Conservation (phyloP, 2,329 filamentous ascomycete genomes). For the Aspergillus tamarii region DNA sequence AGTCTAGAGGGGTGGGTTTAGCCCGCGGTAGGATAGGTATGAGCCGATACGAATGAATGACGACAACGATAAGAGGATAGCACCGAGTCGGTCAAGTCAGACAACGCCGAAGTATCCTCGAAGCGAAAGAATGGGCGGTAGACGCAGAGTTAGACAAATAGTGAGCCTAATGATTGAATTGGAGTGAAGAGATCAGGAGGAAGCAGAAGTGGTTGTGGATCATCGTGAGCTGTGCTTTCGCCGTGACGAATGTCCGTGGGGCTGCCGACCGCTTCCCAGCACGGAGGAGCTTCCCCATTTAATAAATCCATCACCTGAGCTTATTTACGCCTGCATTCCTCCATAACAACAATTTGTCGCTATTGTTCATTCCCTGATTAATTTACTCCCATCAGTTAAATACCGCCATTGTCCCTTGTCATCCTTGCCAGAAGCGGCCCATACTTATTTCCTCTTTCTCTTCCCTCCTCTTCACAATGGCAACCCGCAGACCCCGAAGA, state of each 20-base stretch:
- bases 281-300: conserved; percentile 13
- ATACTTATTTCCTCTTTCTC: conserved; percentile 2
- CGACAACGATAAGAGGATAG: conserved; percentile 4
- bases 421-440: not conserved
- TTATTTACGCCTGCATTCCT: conserved; percentile 3
- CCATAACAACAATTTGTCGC: conserved; percentile 9
- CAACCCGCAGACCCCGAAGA: conserved; percentile 36
- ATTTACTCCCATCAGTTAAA: not conserved
- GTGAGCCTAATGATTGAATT: not conserved
- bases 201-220: not conserved
- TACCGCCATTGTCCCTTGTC: not conserved
- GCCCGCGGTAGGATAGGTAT: not conserved
- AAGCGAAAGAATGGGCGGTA: not conserved
- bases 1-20: conserved; percentile 1
- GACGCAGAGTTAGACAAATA: not conserved
- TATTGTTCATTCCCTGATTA: conserved; percentile 1
- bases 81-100: not conserved
- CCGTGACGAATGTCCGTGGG: conserved; percentile 4
- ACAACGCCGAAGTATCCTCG: not conserved
- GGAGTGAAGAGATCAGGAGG: not conserved
- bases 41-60: conserved; percentile 11
- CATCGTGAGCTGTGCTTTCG: not conserved
- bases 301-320: conserved; percentile 8
- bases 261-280: conserved; percentile 22
- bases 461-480: conserved; percentile 27